These are phyloP conservation scores for Westerdykella ornata DNA, from an alignment of 2,329 filamentous ascomycete genomes.

Conservation along the genomic window DNA sequence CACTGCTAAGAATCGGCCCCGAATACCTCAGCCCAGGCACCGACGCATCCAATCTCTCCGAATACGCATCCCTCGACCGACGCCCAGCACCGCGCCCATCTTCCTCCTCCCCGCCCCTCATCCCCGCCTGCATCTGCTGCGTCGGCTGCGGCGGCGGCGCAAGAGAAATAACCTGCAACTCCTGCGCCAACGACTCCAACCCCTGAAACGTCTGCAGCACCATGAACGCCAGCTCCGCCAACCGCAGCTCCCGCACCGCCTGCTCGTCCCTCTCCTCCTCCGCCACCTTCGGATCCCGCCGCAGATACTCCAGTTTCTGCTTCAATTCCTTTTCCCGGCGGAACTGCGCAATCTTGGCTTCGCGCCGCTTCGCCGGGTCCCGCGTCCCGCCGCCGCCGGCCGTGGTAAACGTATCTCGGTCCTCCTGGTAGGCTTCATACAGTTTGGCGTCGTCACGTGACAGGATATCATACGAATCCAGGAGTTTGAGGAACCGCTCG, in stretches of 20 bases:
- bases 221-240: conserved; percentile 66
- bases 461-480: conserved; percentile 75
- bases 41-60: conserved; percentile 64
- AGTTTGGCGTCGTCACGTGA: conserved; percentile 58
- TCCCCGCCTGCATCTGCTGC: conserved; percentile 3
- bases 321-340: conserved; percentile 80
- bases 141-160: conserved; percentile 54
- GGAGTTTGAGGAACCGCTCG: conserved; percentile 67
- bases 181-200: conserved; percentile 79
- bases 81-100: conserved; percentile 46
- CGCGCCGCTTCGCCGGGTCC: conserved; percentile 63
- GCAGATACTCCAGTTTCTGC: conserved; percentile 66
- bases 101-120: conserved; percentile 25
- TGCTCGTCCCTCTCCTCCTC: conserved; percentile 75
- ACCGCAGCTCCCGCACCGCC: conserved; percentile 68
- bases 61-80: conserved; percentile 50
- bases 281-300: conserved; percentile 52
- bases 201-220: conserved; percentile 77
- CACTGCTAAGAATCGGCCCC: conserved; percentile 68
- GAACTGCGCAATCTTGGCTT: conserved; percentile 80
- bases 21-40: conserved; percentile 39
- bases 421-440: conserved; percentile 66
- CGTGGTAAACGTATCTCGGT: conserved; percentile 65
- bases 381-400: conserved; percentile 58
- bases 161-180: conserved; percentile 72